Evolutionary conservation across 75 land plant genomes (phyloP).

Genomic region (Pseudotsuga menziesii): DNA sequence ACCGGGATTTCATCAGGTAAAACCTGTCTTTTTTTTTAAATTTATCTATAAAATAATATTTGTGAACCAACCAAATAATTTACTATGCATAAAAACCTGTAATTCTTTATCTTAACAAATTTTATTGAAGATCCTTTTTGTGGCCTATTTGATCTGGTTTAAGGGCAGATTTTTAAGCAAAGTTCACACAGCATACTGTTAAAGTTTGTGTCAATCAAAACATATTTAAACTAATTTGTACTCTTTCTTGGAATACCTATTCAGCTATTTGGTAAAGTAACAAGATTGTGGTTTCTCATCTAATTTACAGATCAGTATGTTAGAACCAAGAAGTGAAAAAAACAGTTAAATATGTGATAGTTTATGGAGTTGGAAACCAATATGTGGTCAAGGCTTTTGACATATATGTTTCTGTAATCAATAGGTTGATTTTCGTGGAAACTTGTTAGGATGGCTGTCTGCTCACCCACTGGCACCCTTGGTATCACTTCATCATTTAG

Average conservation of each 20-base stretch:
- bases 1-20: slow-evolving; percentile 66
- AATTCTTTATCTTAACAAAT: neutral
- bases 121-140: neutral
- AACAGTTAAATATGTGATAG: neutral
- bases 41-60: neutral
- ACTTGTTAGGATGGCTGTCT: slow-evolving; percentile 63
- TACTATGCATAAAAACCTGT: neutral
- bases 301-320: neutral
- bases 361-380: neutral
- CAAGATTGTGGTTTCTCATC: neutral
- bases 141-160: neutral
- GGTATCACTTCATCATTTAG: slow-evolving; percentile 79
- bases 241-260: neutral
- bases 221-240: too few relatives aligned
- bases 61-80: neutral
- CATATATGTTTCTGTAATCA: neutral
- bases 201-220: too few relatives aligned
- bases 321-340: neutral
- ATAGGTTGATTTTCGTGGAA: slow-evolving; percentile 69
- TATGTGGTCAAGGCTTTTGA: neutral
- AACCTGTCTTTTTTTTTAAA: neutral
- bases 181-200: too few relatives aligned
- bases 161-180: neutral
- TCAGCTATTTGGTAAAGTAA: neutral
- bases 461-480: slow-evolving; percentile 68